Evolutionary conservation across 805 yeast genomes (phyloP).

Genomic region (Myxozyma neglecta): DNA sequence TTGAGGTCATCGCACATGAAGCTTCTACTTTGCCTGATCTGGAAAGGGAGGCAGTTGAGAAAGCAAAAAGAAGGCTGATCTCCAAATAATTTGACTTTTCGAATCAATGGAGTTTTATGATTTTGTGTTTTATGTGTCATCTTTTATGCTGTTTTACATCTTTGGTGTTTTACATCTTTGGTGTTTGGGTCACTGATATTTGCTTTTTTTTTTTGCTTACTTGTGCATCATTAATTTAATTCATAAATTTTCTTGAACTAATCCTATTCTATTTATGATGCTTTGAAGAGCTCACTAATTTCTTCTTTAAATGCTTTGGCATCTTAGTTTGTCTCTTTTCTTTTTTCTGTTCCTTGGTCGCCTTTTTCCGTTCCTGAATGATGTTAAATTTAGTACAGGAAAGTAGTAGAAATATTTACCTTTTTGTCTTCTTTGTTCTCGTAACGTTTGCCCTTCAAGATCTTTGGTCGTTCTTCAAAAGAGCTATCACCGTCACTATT

Average conservation of each 20-base stretch:
- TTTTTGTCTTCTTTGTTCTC: constrained; percentile 79
- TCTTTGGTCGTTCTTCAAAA: constrained; percentile 47
- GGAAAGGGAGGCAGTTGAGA: constrained; percentile 9
- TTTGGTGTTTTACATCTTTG: neutral
- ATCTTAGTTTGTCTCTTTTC: constrained; percentile 80
- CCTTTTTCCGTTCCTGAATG: constrained; percentile 56
- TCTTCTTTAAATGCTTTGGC: constrained; percentile 81
- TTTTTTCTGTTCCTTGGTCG: constrained; percentile 71
- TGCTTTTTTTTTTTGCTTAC: neutral
- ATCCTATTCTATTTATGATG: constrained; percentile 5
- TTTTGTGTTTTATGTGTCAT: neutral
- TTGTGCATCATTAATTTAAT: neutral
- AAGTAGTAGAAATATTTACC: constrained; percentile 12
- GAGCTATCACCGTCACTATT: constrained; percentile 42
- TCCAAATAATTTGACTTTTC: neutral
- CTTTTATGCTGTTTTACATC: neutral
- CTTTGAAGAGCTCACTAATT: constrained; percentile 58
- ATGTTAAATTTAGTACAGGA: neutral
- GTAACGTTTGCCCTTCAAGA: constrained; percentile 67
- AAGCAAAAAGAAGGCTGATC: constrained; percentile 21
- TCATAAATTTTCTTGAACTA: neutral
- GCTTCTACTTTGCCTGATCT: constrained; percentile 29
- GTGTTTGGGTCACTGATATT: neutral
- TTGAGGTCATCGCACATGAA: constrained; percentile 32
- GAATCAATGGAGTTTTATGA: neutral